These are phyloP conservation scores for Oryza rufipogon DNA, from an alignment of 176 grass and related monocot species.

Conservation along the genomic window DNA sequence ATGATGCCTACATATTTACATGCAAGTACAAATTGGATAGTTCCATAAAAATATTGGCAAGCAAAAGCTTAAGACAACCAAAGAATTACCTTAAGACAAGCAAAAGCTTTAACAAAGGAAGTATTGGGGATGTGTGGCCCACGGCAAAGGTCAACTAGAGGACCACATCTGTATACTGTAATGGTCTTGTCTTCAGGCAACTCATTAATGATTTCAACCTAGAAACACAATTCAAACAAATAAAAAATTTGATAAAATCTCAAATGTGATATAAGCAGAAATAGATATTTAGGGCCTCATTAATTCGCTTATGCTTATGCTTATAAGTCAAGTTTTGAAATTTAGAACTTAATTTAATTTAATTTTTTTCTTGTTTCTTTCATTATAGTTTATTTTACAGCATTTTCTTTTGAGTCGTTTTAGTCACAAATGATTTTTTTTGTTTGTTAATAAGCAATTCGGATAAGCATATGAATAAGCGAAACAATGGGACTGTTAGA, in stretches of 20 bases:
- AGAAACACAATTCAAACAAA: constrained; percentile 39
- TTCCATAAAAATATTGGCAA: constrained; percentile 5
- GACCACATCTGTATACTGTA: constrained; percentile 97
- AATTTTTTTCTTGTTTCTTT: too few species aligned
- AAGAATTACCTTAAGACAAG: constrained; percentile 87
- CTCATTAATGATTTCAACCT: constrained; percentile 98
- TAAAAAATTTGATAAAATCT: constrained; percentile 4
- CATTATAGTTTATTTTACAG: too few species aligned
- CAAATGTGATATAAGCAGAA: constrained; percentile 7
- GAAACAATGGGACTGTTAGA: not conserved
- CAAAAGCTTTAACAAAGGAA: constrained; percentile 95
- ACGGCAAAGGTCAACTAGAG: constrained; percentile 96
- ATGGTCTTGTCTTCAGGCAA: constrained; percentile 97
- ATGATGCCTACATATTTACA: constrained; percentile 74
- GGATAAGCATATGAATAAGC: too few species aligned
- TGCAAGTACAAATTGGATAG: constrained; percentile 38
- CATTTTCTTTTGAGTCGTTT: too few species aligned
- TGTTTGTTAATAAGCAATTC: too few species aligned
- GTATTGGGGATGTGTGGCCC: constrained; percentile 97
- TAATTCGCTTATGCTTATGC: too few species aligned
- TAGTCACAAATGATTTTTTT: too few species aligned
- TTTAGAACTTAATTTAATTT: too few species aligned
- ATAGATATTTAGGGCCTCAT: not conserved
- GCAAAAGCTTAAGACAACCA: not conserved
- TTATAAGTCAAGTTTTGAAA: too few species aligned